Percentiles rank a stretch among this genome's conserved stretches.
These are phyloP conservation scores for Pycnococcus provasolii DNA, from an alignment of 139 green algal species.

Conservation along the genomic window DNA sequence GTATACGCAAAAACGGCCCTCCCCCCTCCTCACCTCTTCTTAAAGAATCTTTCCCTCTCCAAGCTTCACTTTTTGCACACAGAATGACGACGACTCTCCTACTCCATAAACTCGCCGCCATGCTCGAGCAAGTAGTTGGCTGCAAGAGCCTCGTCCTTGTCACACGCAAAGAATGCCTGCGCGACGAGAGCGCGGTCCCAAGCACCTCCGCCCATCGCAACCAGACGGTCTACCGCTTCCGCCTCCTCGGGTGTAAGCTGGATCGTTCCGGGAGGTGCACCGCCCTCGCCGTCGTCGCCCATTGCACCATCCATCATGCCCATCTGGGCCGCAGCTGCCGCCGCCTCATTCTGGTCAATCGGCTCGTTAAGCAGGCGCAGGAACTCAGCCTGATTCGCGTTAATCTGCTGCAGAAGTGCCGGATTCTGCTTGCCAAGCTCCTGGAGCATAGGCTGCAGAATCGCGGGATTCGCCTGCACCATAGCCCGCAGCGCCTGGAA, in stretches of 20 bases:
- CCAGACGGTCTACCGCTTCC: conserved; percentile 61
- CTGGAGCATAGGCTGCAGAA: conserved; percentile 94
- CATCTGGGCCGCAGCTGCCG: conserved; percentile 23
- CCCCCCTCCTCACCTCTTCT: too few relatives aligned
- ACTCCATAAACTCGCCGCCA: conserved; percentile 4
- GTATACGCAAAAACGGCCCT: too few relatives aligned
- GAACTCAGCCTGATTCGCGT: conserved; percentile 76
- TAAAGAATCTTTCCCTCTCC: too few relatives aligned
- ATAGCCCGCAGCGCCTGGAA: conserved; percentile 76
- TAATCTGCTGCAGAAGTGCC: conserved; percentile 75
- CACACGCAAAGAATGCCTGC: conserved; percentile 90
- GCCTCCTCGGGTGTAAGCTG: conserved; percentile 64
- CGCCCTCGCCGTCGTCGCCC: conserved; percentile 5
- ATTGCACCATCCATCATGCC: conserved; percentile 11
- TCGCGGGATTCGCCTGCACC: conserved; percentile 75
- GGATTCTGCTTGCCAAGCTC: conserved; percentile 83
- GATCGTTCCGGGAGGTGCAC: conserved; percentile 25
- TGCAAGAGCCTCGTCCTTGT: conserved; percentile 89
- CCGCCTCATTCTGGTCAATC: conserved; percentile 27
- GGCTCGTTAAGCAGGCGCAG: conserved; percentile 80
- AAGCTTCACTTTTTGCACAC: too few relatives aligned
- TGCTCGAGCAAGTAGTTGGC: conserved; percentile 93
- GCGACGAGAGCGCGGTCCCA: conserved; percentile 68
- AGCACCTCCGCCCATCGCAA: conserved; percentile 51
- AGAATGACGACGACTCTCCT: neutral